Evolutionary conservation across 202 grass and related monocot species (phyloP).

Genomic region (Schoenoplectus triqueter): DNA sequence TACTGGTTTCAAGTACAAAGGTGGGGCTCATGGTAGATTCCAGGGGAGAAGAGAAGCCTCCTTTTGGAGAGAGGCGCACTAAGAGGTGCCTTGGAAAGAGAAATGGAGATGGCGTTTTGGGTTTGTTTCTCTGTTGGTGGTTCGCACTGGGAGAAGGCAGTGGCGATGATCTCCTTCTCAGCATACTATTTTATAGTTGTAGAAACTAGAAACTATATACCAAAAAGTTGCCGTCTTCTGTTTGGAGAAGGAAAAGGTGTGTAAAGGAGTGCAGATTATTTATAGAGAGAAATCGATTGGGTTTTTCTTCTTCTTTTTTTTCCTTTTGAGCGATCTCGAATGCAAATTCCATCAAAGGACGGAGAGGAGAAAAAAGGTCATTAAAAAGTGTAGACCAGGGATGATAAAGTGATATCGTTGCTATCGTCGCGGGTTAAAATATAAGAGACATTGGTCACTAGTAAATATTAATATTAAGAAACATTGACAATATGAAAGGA

Average conservation of each 20-base stretch:
- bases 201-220: conserved; percentile 16
- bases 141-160: conserved; percentile 25
- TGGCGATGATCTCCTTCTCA: conserved; percentile 35
- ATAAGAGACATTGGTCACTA: background rate
- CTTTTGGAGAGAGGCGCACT: conserved; percentile 59
- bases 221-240: conserved; percentile 31
- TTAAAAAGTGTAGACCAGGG: conserved; percentile 21
- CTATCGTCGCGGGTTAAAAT: background rate
- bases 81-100: conserved; percentile 58
- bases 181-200: conserved; percentile 17
- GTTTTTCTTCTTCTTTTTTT: background rate
- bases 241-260: conserved; percentile 30
- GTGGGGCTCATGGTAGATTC: conserved; percentile 82
- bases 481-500: too few species aligned
- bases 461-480: too few species aligned
- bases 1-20: conserved; percentile 76
- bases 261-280: conserved; percentile 27
- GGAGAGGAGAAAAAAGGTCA: background rate
- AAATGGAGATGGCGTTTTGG: conserved; percentile 47
- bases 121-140: conserved; percentile 41
- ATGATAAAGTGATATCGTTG: too few species aligned
- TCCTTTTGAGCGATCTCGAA: background rate
- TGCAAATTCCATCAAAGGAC: conserved; percentile 22
- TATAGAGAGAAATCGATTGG: too few species aligned
- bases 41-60: conserved; percentile 46